These are phyloP conservation scores for Phytophthora sojae DNA, from an alignment of 352 stramenopile species.

Conservation along the genomic window DNA sequence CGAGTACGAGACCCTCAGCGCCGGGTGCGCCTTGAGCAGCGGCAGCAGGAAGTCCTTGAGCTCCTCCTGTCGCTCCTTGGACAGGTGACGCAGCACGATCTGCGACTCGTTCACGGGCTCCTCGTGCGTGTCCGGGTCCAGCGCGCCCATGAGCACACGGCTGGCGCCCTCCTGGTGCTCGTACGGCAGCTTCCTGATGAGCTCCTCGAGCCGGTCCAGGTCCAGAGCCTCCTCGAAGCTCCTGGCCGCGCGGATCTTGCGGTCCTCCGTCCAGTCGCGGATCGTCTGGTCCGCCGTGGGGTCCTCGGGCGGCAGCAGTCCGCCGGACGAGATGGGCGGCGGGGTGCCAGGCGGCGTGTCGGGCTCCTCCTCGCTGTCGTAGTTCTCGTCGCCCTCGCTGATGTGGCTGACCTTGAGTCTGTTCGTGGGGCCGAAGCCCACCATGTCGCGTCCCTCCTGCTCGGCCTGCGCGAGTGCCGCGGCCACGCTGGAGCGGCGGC, in stretches of 20 bases:
- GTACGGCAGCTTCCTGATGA: conserved; percentile 75
- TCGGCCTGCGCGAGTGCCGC: conserved; percentile 50
- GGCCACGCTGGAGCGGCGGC: conserved; percentile 56
- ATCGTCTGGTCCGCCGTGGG: conserved; percentile 67
- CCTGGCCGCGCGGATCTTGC: conserved; percentile 55
- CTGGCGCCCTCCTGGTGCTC: conserved; percentile 70
- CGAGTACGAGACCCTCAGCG: conserved; percentile 71
- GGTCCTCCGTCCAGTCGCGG: conserved; percentile 74
- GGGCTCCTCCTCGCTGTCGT: conserved; percentile 51
- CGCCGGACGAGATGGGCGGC: conserved; percentile 68
- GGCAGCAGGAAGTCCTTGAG: conserved; percentile 71
- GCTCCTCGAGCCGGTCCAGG: conserved; percentile 45
- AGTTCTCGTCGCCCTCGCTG: conserved; percentile 38
- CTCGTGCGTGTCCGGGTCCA: conserved; percentile 54
- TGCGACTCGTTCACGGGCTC: conserved; percentile 65
- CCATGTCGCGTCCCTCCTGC: conserved; percentile 39
- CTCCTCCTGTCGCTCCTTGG: conserved; percentile 61
- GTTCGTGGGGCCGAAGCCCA: conserved; percentile 59
- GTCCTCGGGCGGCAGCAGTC: conserved; percentile 57
- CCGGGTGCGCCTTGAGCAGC: conserved; percentile 75
- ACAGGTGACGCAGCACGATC: conserved; percentile 70
- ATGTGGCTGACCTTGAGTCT: conserved; percentile 38
- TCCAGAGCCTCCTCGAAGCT: conserved; percentile 54
- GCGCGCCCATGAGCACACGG: conserved; percentile 63
- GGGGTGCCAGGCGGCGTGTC: conserved; percentile 82